Percentiles rank a stretch among this genome's conserved stretches.
phyloP scores from a whole-genome alignment of 257 asterid genomes.

The Capsicum chinense region DNA sequence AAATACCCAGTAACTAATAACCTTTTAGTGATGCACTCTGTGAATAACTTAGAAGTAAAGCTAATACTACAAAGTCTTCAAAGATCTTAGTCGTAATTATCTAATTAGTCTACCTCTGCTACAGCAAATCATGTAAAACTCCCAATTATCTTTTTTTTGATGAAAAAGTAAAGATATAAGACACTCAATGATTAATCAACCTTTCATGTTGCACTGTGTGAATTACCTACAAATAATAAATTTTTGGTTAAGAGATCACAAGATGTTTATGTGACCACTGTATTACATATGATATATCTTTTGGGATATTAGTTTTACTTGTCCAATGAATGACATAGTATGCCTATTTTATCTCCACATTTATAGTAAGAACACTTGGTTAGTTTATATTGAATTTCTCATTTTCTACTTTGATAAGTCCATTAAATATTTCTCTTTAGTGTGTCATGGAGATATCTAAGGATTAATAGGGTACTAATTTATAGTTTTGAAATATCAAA shows the following conservation, averaged over 20 bases:
- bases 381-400: not conserved
- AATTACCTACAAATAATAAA: not conserved
- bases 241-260: not conserved
- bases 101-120: conserved; percentile 9
- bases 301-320: not conserved
- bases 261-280: conserved; percentile 27
- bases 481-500: too few species aligned
- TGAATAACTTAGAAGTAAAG: not conserved
- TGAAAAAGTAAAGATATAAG: not conserved
- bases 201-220: conserved; percentile 15
- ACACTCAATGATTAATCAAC: too few species aligned
- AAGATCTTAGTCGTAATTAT: not conserved
- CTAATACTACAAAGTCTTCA: not conserved
- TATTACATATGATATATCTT: not conserved
- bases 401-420: too few species aligned
- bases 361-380: not conserved
- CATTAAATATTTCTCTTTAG: too few species aligned
- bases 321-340: not conserved
- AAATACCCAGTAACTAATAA: not conserved
- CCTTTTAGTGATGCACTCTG: not conserved
- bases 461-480: too few species aligned
- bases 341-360: not conserved
- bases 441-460: too few species aligned
- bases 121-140: not conserved
- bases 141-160: not conserved